Conservation (phyloP, 176 grass and related monocot genomes). For the Aegilops speltoides region DNA sequence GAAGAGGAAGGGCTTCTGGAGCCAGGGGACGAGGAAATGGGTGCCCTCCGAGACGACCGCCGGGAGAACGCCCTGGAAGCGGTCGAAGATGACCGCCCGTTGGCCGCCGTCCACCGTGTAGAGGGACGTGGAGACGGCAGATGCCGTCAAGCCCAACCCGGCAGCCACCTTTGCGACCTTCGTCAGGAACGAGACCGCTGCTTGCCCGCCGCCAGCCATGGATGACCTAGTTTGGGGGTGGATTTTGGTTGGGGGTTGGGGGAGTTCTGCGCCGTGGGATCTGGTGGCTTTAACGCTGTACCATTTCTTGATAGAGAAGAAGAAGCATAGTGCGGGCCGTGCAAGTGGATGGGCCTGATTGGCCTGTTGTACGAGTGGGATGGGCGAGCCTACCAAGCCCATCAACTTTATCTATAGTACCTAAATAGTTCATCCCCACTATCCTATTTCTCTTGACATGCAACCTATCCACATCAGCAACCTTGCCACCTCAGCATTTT, state of each 20-base stretch:
- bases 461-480: no score
- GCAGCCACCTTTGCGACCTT: constrained; percentile 55
- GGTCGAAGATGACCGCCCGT: constrained; percentile 88
- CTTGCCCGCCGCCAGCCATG: constrained; percentile 56
- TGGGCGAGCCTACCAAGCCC: no score
- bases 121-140: constrained; percentile 47
- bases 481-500: no score
- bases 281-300: constrained; percentile 12
- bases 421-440: no score
- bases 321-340: constrained; percentile 1
- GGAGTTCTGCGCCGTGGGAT: background rate
- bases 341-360: background rate
- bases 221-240: background rate
- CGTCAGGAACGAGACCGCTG: constrained; percentile 60
- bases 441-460: no score
- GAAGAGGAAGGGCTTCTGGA: constrained; percentile 92
- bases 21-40: constrained; percentile 77
- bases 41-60: constrained; percentile 70
- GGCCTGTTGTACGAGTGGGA: background rate
- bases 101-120: constrained; percentile 93
- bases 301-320: constrained; percentile 46
- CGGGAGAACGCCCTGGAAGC: constrained; percentile 71
- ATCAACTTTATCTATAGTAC: no score
- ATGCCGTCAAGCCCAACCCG: constrained; percentile 50
- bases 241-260: background rate